phyloP scores from a whole-genome alignment of 495 filamentous ascomycete genomes.

The Parathielavia hyrcaniae region DNA sequence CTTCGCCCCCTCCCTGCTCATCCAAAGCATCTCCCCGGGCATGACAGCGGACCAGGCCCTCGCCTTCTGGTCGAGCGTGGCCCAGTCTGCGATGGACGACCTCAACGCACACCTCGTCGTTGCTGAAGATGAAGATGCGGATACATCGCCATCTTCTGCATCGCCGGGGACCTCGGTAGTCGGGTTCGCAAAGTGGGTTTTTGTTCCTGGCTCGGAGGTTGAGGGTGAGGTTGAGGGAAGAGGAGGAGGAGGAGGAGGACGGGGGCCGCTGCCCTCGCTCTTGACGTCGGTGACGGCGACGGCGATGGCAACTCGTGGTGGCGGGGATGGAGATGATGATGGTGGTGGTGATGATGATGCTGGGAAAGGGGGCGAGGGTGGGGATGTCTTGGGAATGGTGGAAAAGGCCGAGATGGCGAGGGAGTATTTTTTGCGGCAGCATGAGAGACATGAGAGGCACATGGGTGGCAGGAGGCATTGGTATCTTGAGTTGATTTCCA shows the following conservation, averaged over 20 bases:
- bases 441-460: conserved; percentile 28
- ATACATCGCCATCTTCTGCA: background rate
- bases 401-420: background rate
- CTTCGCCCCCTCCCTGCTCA: background rate
- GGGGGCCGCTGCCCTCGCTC: background rate
- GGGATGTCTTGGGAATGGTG: background rate
- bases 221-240: too few species aligned
- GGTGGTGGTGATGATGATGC: background rate
- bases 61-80: background rate
- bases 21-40: background rate
- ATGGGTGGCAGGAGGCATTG: conserved; percentile 35
- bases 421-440: background rate
- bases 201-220: too few species aligned
- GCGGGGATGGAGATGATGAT: background rate
- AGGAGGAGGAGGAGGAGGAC: too few species aligned
- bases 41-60: background rate
- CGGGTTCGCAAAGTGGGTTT: background rate
- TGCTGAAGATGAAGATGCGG: too few species aligned
- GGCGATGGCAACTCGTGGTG: background rate
- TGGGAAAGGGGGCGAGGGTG: background rate
- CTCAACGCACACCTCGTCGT: conserved; percentile 6
- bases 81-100: background rate
- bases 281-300: background rate
- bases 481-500: conserved; percentile 46
- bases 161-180: background rate